These are phyloP conservation scores for Camellia lanceoleosa DNA, from an alignment of 148 eudicot genomes.

Conservation along the genomic window DNA sequence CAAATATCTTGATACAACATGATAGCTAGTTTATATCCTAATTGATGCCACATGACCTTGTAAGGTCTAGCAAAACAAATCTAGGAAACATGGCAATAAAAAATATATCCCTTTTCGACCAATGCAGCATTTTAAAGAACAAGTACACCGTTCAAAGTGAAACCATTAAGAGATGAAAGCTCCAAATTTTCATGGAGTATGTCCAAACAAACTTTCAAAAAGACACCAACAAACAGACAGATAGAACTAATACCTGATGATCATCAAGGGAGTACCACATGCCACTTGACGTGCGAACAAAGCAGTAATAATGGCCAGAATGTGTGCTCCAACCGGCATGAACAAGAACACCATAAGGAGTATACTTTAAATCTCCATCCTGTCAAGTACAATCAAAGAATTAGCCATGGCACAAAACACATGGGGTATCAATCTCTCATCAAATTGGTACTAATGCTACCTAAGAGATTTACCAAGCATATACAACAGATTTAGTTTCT, in stretches of 20 bases:
- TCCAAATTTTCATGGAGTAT: not conserved
- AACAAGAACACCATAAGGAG: conserved; percentile 92
- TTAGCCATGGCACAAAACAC: not conserved
- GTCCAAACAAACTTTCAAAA: not conserved
- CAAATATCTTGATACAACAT: too few species aligned
- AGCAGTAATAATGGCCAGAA: conserved; percentile 93
- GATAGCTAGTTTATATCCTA: too few species aligned
- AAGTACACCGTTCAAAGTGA: too few species aligned
- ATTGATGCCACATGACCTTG: too few species aligned
- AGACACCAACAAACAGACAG: not conserved
- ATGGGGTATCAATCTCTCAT: not conserved
- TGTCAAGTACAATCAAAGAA: conserved; percentile 23
- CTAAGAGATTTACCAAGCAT: not conserved
- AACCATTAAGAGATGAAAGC: too few species aligned
- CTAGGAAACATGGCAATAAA: too few species aligned
- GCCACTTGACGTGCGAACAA: conserved; percentile 88
- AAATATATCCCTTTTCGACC: too few species aligned
- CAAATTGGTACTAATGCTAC: not conserved
- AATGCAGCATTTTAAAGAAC: too few species aligned
- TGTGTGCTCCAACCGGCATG: conserved; percentile 95
- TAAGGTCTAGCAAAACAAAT: too few species aligned
- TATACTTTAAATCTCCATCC: conserved; percentile 88
- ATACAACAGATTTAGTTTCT: not conserved
- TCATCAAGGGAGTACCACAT: conserved; percentile 94
- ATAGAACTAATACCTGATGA: conserved; percentile 53